Evolutionary conservation across 2,329 filamentous ascomycete species (phyloP), one percentile per base, ranked within the genome.

Genomic region (Cordyceps farinosa): DNA sequence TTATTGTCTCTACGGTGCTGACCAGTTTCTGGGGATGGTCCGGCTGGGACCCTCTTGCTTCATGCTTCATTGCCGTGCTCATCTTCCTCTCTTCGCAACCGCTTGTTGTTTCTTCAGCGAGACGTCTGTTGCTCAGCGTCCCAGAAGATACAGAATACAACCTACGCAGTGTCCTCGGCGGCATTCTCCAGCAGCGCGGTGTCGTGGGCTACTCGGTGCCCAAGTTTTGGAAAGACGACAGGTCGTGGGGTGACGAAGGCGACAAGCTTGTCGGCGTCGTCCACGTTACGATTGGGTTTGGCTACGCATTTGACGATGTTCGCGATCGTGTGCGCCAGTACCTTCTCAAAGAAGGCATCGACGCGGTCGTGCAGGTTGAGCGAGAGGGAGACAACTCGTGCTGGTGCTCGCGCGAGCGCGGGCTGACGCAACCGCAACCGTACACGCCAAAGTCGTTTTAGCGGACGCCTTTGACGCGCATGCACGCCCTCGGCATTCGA

Each of bases 61-160:
- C 94, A 0, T 96, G 93, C 74, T 83, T 97, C 65, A 99, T 99
- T 68, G 94, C 95, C 0, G 83, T 95, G 32, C 82, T 99, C 53
- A 99, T 99, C 68, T 93, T 97, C 74, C 84, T 90, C n/a, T 96
- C 93, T 9, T 91, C 95, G 0, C 86, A 94, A 36, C 95, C 95
- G 0, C 84, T 99, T 0, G 92, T 99, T 29, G 87, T 87, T 66
- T 92, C 90, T 17, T 92, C 91, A 1, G 95, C 92, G 1, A 90
- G 89, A 70, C 89, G 90, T 27, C 80, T 99, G 3, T 81, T 99
- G 29, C 83, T 99, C 3, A 91, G 92, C 22, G 84, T 98, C 2
- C 91, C 95, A 0, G 90, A 90, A 48, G 88, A 91, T 66, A 84
- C 89, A 11, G 95, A 99, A 73, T 98, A 97, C 74, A 89, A 86